Percentiles rank a stretch among this genome's conserved stretches.
Evolutionary conservation across 495 filamentous ascomycete species (phyloP).

Genomic region (Penicillium steckii): DNA sequence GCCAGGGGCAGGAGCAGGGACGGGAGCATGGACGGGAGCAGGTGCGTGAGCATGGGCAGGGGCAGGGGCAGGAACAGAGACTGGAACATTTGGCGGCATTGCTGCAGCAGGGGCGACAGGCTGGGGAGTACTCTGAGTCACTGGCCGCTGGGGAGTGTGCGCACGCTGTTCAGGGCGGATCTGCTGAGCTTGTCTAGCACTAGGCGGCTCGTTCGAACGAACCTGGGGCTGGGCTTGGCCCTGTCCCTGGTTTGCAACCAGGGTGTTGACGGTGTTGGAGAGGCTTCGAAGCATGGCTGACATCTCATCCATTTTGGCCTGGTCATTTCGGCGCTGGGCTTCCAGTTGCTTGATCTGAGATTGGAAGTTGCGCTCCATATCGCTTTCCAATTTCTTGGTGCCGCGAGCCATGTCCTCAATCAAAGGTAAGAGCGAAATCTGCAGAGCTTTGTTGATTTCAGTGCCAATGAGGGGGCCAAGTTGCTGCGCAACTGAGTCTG

Average conservation of each 20-base stretch:
- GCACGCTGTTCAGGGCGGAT: conserved; percentile 8
- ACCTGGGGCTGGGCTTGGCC: neutral
- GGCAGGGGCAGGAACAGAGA: conserved; percentile 21
- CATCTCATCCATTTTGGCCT: conserved; percentile 80
- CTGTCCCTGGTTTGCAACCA: conserved; percentile 60
- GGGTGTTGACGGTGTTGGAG: conserved; percentile 66
- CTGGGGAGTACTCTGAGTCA: conserved; percentile 3
- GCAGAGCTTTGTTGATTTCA: conserved; percentile 60
- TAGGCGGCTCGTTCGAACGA: conserved; percentile 51
- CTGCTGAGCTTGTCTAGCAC: neutral
- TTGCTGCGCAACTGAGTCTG: conserved; percentile 66
- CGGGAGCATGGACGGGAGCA: neutral
- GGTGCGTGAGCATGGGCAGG: conserved; percentile 8
- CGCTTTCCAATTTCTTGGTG: conserved; percentile 57
- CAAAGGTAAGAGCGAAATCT: conserved; percentile 60
- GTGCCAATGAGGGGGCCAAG: conserved; percentile 66
- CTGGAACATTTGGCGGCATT: too few relatives aligned
- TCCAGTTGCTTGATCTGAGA: conserved; percentile 66
- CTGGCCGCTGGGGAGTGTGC: conserved; percentile 17
- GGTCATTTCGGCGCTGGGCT: conserved; percentile 65
- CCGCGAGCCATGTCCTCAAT: conserved; percentile 61
- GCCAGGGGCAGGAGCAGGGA: conserved; percentile 21
- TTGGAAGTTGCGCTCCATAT: conserved; percentile 64
- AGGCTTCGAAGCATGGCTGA: conserved; percentile 68
- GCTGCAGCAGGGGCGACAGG: conserved; percentile 9